Percentiles rank a stretch among this genome's conserved stretches.
These are phyloP conservation scores for Backusella psychrophila DNA, from an alignment of 192 early-diverging fungal genomes.

Conservation along the genomic window DNA sequence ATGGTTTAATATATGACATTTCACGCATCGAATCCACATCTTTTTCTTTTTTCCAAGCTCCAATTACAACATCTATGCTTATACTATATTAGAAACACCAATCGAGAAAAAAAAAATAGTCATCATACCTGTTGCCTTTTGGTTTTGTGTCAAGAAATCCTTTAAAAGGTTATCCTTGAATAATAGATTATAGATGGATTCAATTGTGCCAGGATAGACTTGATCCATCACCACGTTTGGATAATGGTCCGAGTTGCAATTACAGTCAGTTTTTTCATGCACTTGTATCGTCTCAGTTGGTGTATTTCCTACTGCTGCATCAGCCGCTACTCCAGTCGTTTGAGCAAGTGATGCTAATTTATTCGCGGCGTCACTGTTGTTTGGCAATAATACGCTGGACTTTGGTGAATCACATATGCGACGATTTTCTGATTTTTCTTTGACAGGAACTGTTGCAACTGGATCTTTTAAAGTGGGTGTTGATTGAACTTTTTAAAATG, in stretches of 20 bases:
- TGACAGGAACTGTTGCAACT: background rate
- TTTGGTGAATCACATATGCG: background rate
- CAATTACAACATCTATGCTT: constrained; percentile 29
- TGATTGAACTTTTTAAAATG: background rate
- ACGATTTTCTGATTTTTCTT: background rate
- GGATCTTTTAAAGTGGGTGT: background rate
- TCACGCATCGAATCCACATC: constrained; percentile 9
- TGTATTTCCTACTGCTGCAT: background rate
- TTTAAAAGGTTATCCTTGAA: background rate
- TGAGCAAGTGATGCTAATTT: background rate
- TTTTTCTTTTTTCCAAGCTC: constrained; percentile 21
- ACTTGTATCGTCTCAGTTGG: background rate
- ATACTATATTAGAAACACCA: background rate
- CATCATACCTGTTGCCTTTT: constrained; percentile 11
- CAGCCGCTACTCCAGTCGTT: background rate
- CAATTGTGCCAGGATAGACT: constrained; percentile 1
- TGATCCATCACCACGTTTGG: constrained; percentile 34
- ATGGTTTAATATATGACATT: constrained; percentile 31
- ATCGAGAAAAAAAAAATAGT: background rate
- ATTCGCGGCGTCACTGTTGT: background rate
- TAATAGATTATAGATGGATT: background rate
- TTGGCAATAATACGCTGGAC: background rate
- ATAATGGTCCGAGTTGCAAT: constrained; percentile 44
- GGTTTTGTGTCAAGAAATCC: constrained; percentile 1
- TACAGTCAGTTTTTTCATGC: constrained; percentile 37